These are phyloP conservation scores for Oryza glaberrima DNA, from an alignment of 176 grass and related monocot genomes.

Conservation along the genomic window DNA sequence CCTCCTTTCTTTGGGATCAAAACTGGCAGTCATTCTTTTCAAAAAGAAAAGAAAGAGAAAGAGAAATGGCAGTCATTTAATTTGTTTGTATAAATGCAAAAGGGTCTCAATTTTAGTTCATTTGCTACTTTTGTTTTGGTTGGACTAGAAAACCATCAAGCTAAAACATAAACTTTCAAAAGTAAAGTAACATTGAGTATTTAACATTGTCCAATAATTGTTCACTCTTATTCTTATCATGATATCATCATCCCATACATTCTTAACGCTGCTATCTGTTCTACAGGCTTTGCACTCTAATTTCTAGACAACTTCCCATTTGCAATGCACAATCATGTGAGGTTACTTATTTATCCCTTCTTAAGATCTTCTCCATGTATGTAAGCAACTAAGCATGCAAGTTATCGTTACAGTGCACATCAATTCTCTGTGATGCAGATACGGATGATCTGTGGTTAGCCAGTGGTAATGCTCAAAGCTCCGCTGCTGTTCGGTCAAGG, in stretches of 20 bases:
- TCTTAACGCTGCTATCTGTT: slow-evolving; percentile 15
- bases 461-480: slow-evolving; percentile 39
- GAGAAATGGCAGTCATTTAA: background rate
- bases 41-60: no score
- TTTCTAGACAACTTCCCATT: slow-evolving; percentile 42
- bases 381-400: background rate
- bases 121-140: background rate
- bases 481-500: slow-evolving; percentile 55
- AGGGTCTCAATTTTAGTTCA: background rate
- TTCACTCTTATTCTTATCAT: background rate
- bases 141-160: background rate
- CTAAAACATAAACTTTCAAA: background rate
- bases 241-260: background rate
- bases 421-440: slow-evolving; percentile 41
- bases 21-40: background rate
- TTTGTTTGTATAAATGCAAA: background rate
- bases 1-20: background rate
- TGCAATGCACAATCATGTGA: slow-evolving; percentile 69
- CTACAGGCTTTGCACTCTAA: slow-evolving; percentile 50
- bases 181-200: background rate
- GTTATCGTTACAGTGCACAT: slow-evolving; percentile 1
- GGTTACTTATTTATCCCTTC: slow-evolving; percentile 33
- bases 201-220: background rate
- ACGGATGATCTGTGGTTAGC: slow-evolving; percentile 44
- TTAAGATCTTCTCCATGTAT: slow-evolving; percentile 17